Base-by-base conservation (phyloP, 352 stramenopile genomes). In the Phytopythium oedochilum region DNA sequence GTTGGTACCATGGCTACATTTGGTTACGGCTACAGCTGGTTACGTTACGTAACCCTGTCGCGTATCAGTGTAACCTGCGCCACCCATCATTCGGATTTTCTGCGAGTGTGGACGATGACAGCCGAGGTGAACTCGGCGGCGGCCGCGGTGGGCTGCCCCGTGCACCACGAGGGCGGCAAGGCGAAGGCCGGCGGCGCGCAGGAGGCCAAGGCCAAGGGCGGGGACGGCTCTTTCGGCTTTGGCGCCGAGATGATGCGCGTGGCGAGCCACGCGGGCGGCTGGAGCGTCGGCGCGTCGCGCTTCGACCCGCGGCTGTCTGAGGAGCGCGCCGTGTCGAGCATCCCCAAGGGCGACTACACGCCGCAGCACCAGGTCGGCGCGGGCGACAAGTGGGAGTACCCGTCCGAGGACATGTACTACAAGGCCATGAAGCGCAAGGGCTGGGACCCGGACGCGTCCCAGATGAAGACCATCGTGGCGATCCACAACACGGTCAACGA, bases 401-500 rank as follows among this genome's bases (percentile, higher is more conserved):
- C 96, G 32, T 97, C 82, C 28, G 96, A 99, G 70, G 95, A 98
- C 57, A 97, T 98, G 83, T 98, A 98, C 68, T 99, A 94, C 67
- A 98, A 98, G 68, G 96, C 96, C 60, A 98, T 98, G 94, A 86
- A 97, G 65, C 84, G 91, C 60, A 99, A 99, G 61, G 96, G 96
- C 28, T 98, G 96, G 85, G 82, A 96, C 47, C 86, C 90, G 3
- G 68, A 92, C 45, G 78, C 78, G 11, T 68, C 92, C 25, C 90
- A 98, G 71, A 98, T 99, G 78, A 93, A 94, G 44, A 92, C 85
- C 11, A 97, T 98, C 53, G 82, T 99, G n/a, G 82, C 84, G 39
- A 98, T 99, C 63, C 96, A 99, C 78, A 99, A 99, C 70, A 88
- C 91, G 18, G 93, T 98, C 53, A 99, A 99, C 67, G 96, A 99